phyloP scores from a whole-genome alignment of 495 filamentous ascomycete species.

The Trichoderma erinaceum region DNA sequence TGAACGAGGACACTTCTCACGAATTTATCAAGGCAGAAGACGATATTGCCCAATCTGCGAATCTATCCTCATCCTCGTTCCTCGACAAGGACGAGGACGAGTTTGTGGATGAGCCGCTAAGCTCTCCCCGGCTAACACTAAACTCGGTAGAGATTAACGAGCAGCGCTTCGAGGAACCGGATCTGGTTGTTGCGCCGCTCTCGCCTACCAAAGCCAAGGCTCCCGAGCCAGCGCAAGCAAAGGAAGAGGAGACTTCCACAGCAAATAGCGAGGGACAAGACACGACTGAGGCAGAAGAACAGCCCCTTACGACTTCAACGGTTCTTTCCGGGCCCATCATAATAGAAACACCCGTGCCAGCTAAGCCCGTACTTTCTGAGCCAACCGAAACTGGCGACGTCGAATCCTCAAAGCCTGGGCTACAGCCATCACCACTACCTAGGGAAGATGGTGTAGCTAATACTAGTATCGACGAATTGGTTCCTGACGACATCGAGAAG shows the following conservation, averaged over 20 bases:
- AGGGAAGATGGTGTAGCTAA: background rate
- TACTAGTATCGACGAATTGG: background rate
- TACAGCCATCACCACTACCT: background rate
- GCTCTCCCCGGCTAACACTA: slow-evolving; percentile 47
- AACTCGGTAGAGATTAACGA: slow-evolving; percentile 33
- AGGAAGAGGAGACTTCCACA: background rate
- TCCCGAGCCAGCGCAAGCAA: slow-evolving; percentile 14
- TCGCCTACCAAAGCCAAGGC: slow-evolving; percentile 40
- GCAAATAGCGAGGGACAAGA: background rate
- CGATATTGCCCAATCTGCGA: slow-evolving; percentile 32
- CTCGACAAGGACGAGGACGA: slow-evolving; percentile 56
- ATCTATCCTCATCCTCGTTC: slow-evolving; percentile 26
- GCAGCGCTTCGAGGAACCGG: slow-evolving; percentile 36
- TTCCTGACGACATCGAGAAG: background rate
- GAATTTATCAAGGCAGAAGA: slow-evolving; percentile 44
- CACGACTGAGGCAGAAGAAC: background rate
- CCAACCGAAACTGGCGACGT: background rate
- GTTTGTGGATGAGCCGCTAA: slow-evolving; percentile 65
- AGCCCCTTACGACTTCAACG: background rate
- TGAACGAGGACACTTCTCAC: slow-evolving; percentile 54
- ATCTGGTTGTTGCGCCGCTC: slow-evolving; percentile 43
- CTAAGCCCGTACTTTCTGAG: background rate
- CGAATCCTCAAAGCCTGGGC: background rate
- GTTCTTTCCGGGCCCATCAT: background rate
- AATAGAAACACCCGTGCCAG: background rate